phyloP scores from a whole-genome alignment of 2,329 filamentous ascomycete genomes.

The Corniculantispora saksenae region DNA sequence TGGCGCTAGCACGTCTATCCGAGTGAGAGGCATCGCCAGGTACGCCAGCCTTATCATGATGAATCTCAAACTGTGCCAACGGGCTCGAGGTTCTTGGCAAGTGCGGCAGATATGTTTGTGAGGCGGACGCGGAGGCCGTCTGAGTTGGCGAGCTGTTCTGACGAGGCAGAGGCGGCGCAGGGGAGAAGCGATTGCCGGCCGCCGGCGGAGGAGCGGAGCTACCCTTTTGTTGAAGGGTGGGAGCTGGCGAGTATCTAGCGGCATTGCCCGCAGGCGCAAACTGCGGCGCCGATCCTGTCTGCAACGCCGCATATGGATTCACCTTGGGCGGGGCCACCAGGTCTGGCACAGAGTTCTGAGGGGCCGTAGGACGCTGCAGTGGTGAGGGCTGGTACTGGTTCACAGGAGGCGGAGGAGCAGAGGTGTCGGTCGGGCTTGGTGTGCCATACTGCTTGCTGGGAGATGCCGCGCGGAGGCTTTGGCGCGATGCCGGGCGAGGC shows the following conservation, averaged over 20 bases:
- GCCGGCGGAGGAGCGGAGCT: conserved; percentile 43
- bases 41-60: conserved; percentile 41
- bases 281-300: conserved; percentile 35
- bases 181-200: conserved; percentile 54
- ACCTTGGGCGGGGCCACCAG: conserved; percentile 55
- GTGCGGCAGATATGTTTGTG: conserved; percentile 54
- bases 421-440: neutral
- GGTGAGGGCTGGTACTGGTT: conserved; percentile 8
- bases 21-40: conserved; percentile 38
- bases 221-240: conserved; percentile 40
- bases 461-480: conserved; percentile 46
- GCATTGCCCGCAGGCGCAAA: conserved; percentile 37
- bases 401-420: neutral
- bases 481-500: conserved; percentile 61
- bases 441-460: conserved; percentile 37
- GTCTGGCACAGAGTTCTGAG: conserved; percentile 36
- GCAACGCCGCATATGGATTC: conserved; percentile 55
- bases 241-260: conserved; percentile 65
- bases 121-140: conserved; percentile 35
- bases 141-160: conserved; percentile 44
- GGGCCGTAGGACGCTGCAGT: conserved; percentile 32
- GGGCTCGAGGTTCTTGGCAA: conserved; percentile 67
- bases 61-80: conserved; percentile 63
- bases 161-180: conserved; percentile 44
- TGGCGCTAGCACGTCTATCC: conserved; percentile 54